Evolutionary conservation across 2,329 filamentous ascomycete genomes (phyloP).

Genomic region (Raffaelea ambrosiae): DNA sequence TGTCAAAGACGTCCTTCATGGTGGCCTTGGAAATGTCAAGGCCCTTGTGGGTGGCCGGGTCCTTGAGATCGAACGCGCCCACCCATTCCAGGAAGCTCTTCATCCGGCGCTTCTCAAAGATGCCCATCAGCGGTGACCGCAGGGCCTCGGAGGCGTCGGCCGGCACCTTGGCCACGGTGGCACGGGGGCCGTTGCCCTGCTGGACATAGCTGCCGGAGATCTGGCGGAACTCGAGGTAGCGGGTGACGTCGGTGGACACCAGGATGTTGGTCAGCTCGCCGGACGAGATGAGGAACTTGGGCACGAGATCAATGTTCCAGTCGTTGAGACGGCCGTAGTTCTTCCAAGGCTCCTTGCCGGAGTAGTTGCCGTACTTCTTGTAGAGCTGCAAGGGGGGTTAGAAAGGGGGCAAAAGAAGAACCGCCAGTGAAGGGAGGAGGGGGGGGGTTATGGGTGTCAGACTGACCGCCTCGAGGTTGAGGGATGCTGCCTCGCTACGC

Average conservation of each 20-base stretch:
- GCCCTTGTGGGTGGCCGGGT: slow-evolving; percentile 82
- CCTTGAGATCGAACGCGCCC: slow-evolving; percentile 72
- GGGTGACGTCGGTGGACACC: slow-evolving; percentile 85
- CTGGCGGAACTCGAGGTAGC: slow-evolving; percentile 88
- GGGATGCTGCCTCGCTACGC: slow-evolving; percentile 78
- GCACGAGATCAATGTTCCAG: slow-evolving; percentile 99
- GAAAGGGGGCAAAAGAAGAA: neutral
- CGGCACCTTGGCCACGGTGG: slow-evolving; percentile 93
- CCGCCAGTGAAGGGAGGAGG: neutral
- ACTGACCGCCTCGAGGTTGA: slow-evolving; percentile 88
- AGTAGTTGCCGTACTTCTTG: slow-evolving; percentile 88
- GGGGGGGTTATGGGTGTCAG: neutral
- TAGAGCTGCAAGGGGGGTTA: slow-evolving; percentile 57
- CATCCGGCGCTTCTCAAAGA: slow-evolving; percentile 96
- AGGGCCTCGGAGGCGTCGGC: slow-evolving; percentile 87
- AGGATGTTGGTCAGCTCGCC: slow-evolving; percentile 98
- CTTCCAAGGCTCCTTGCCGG: slow-evolving; percentile 89
- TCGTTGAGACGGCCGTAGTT: slow-evolving; percentile 94
- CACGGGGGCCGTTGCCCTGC: slow-evolving; percentile 72
- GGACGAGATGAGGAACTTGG: slow-evolving; percentile 97
- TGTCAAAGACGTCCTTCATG: slow-evolving; percentile 99
- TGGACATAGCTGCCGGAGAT: slow-evolving; percentile 96
- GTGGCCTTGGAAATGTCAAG: slow-evolving; percentile 70
- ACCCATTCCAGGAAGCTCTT: slow-evolving; percentile 97
- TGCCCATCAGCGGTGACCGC: slow-evolving; percentile 86